phyloP scores from a whole-genome alignment of 1,284 basidiomycete genomes.

The Xerocomus amazonicus region DNA sequence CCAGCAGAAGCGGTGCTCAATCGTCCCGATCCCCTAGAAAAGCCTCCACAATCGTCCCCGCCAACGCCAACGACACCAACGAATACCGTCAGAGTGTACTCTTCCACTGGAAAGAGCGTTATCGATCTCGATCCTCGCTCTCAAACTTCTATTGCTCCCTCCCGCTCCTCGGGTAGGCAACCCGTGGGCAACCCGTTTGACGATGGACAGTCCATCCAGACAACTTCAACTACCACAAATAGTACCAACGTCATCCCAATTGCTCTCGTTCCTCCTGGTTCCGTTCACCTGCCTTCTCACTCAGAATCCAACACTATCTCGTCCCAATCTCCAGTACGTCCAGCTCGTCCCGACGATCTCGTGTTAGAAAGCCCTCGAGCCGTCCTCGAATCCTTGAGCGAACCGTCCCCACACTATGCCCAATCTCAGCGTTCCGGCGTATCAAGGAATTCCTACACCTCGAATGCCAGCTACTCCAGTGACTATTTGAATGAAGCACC shows the following conservation, averaged over 20 bases:
- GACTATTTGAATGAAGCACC: conserved; percentile 77
- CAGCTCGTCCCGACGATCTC: conserved; percentile 57
- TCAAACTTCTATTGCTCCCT: conserved; percentile 33
- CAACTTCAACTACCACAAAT: conserved; percentile 62
- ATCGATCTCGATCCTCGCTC: conserved; percentile 59
- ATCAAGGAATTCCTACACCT: conserved; percentile 67
- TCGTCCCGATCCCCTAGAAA: conserved; percentile 73
- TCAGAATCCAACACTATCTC: conserved; percentile 24
- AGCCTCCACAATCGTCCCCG: conserved; percentile 32
- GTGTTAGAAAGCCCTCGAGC: conserved; percentile 59
- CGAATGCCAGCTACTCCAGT: conserved; percentile 68
- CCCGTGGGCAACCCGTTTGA: conserved; percentile 65
- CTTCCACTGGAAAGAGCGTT: conserved; percentile 44
- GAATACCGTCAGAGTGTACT: conserved; percentile 47
- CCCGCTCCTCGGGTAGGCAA: conserved; percentile 14
- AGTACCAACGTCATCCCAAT: conserved; percentile 83
- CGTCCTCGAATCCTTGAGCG: conserved; percentile 48
- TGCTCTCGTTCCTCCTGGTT: conserved; percentile 66
- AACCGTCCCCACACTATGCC: conserved; percentile 41
- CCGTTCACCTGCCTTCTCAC: conserved; percentile 30
- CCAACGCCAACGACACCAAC: conserved; percentile 28
- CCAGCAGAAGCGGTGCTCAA: conserved; percentile 72
- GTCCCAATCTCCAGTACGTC: conserved; percentile 51
- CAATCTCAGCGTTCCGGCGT: conserved; percentile 53
- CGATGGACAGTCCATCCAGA: conserved; percentile 73